Base-by-base conservation (phyloP, 1,284 basidiomycete genomes). In the Ustilago curta region DNA sequence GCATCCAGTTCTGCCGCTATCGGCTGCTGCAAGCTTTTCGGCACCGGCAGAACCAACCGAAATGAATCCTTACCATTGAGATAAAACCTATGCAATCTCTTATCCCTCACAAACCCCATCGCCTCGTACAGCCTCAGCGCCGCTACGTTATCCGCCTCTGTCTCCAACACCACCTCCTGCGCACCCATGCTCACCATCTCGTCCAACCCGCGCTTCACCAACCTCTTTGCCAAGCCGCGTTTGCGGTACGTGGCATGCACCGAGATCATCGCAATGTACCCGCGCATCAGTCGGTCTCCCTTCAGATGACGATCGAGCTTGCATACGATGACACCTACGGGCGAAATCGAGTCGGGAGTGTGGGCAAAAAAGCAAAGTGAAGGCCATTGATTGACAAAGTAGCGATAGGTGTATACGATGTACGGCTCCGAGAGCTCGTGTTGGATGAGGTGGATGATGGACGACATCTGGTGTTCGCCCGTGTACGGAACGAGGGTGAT, bases 201-300 rank as follows among this genome's bases (percentile, higher is more conserved):
- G 57, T 91, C 88, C 44, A 97, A 89, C 0, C 93, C 92, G 49
- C 91, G 88, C 48, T 90, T 40, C 14, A 76, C 77, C n/a, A 78
- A 27, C 29, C 43, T 39, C 50, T 72, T 75, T 0, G 76, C 71
- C 51, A 75, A 11, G 2, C 96, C 95, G 49, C 90, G 89, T 0
- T 79, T 70, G 0, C 83, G 59, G 66, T 70, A 78, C 2, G 47
- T 35, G 1, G 65, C 42, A 9, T 74, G 61, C 9, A 84, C 77
- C 47, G 77, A 80, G 59, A 99, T 89, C 97, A 99, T 99, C 31
- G 95, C 96, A 67, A 99, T 97, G 84, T 99, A 99, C 4, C 96
- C 96, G 79, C 96, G 87, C 86, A 94, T 93, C 5, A 90, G 87
- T 4, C 88, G 87, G 12, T 78, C 72, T 7, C 83, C 80, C 68